Evolutionary conservation across 305 asterid genomes (phyloP).

Genomic region (Solanum aculeatissimum): DNA sequence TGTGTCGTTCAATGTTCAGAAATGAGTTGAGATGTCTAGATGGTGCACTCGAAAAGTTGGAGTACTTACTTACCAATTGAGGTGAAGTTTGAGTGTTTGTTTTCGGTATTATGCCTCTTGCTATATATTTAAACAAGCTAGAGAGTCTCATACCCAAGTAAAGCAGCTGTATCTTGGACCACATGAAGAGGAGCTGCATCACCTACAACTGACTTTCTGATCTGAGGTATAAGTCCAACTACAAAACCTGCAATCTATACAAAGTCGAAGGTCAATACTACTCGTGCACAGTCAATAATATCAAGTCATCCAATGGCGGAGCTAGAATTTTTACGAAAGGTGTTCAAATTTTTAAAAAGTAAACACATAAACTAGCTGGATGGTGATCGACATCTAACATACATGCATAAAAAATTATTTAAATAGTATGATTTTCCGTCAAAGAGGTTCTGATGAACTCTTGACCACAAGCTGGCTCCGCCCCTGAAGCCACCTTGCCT

Average conservation of each 20-base stretch:
- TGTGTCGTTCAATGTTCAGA: background rate
- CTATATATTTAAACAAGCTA: background rate
- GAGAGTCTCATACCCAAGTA: conserved; percentile 49
- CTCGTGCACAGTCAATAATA: background rate
- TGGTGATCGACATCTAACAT: too few relatives aligned
- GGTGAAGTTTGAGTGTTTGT: background rate
- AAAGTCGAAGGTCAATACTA: background rate
- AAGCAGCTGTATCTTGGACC: conserved; percentile 47
- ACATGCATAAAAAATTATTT: too few relatives aligned
- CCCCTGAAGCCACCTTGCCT: background rate
- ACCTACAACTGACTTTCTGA: conserved; percentile 48
- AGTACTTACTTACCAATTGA: background rate
- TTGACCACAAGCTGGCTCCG: too few relatives aligned
- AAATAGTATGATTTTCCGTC: too few relatives aligned
- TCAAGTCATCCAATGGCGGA: background rate
- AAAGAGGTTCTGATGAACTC: too few relatives aligned
- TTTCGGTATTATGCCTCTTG: too few relatives aligned
- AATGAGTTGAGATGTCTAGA: background rate
- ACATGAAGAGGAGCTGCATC: conserved; percentile 72
- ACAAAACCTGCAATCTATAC: conserved; percentile 62
- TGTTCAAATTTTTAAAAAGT: too few relatives aligned
- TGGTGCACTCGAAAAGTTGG: background rate
- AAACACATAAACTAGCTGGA: too few relatives aligned
- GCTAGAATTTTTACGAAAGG: too few relatives aligned
- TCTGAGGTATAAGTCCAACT: conserved; percentile 60